A percentile compares a stretch with the other conserved stretches of the same genome.
phyloP scores from a whole-genome alignment of 2,329 filamentous ascomycete species.

The Dothiorella sarmentorum region DNA sequence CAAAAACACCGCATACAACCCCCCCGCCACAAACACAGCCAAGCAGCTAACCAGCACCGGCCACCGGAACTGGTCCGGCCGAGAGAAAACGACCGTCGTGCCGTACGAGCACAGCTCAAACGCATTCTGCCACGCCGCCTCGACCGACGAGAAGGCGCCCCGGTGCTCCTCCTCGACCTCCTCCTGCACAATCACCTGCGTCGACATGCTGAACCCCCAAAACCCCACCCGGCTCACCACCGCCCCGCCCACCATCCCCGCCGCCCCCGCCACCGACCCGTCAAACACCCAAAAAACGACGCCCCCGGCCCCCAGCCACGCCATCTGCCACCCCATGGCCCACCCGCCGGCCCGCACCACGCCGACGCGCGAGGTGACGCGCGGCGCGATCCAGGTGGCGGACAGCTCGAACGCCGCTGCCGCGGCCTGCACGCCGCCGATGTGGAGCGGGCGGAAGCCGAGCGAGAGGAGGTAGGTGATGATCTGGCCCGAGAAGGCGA shows the following conservation, averaged over 20 bases:
- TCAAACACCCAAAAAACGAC: not conserved
- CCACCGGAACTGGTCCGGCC: slow-evolving; percentile 58
- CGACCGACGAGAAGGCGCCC: slow-evolving; percentile 57
- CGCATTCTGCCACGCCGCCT: slow-evolving; percentile 61
- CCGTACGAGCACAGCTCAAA: slow-evolving; percentile 64
- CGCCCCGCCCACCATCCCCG: slow-evolving; percentile 7
- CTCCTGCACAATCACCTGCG: too few relatives aligned
- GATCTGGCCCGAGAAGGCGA: not conserved
- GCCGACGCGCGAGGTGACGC: too few relatives aligned
- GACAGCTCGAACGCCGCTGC: not conserved
- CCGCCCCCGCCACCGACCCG: not conserved
- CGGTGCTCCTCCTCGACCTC: not conserved
- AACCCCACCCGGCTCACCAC: not conserved
- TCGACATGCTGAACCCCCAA: too few relatives aligned
- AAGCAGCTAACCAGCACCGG: slow-evolving; percentile 41
- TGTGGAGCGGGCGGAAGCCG: too few relatives aligned
- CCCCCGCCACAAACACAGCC: slow-evolving; percentile 19
- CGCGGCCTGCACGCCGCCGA: too few relatives aligned
- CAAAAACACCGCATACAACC: slow-evolving; percentile 19
- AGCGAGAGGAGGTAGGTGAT: too few relatives aligned
- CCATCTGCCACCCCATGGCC: too few relatives aligned
- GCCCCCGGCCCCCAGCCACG: too few relatives aligned
- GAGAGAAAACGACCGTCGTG: slow-evolving; percentile 58
- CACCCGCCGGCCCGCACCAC: too few relatives aligned
- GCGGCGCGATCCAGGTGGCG: slow-evolving; percentile 1